Evolutionary conservation across 345 rosid genomes (phyloP), one percentile per base, ranked within the genome.

Genomic region (Rhodamnia rubescens): DNA sequence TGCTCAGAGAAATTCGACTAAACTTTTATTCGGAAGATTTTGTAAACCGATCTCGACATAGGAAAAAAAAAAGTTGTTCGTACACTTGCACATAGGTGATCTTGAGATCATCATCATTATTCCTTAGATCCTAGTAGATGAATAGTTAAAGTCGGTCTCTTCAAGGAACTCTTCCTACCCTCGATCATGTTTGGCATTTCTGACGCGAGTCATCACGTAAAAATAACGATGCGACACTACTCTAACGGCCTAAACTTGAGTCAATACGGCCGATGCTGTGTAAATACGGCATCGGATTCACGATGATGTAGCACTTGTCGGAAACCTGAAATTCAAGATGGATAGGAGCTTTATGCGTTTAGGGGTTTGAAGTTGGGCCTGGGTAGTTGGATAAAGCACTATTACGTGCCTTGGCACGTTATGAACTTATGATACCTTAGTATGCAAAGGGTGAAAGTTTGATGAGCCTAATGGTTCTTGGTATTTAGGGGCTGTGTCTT

Each of bases 171-270:
- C 22, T 64, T 64, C 12, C 12, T 8, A 16, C 44, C 44, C 44
- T 32, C 36, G 4, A 64, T 29, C 44, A 32, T 4, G 9, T 64
- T 32, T 64, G 1, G 18, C 29, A 64, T 16, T 64, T 32, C 36
- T 1, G 0, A 0, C 1, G 22, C 36, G 11, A 1, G 36, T 1
- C 2, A 9, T 16, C 11, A 8, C 0, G 0, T 64, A 36, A 32
- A 64, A 64, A 29, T 32, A 4, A 2, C 0, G 12, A 32, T 0
- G 3, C 12, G 0, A 0, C 44, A 16, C 6, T 32, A 32, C 0
- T 64, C 44, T 16, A 16, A 64, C 24, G 16, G 29, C 12, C 8
- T 16, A 64, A 29, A 11, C 11, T 0, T 0, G 11, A 64, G 44
- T 18, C 36, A 16, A 29, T 64, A 64, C 10, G 22, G 1, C 6